Evolutionary conservation across 179 eudicot species (phyloP), one percentile per base, ranked within the genome.

Genomic region (Vitellaria paradoxa): DNA sequence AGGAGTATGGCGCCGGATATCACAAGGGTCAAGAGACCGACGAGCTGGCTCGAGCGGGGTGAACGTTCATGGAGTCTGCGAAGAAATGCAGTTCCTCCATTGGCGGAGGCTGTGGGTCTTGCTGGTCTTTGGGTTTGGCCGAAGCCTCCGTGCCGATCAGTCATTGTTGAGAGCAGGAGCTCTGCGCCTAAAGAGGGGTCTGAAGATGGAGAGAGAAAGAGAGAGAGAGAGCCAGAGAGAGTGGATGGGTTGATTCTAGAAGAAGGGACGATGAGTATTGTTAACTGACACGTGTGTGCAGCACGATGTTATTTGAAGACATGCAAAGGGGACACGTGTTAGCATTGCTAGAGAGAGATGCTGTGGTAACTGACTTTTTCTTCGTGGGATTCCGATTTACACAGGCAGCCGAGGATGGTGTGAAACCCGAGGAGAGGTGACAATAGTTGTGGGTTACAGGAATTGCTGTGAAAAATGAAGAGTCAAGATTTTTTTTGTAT

Each of bases 11-110:
- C 85, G 45, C 86, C 89, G 50, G 92, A 76, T 80, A 90, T 77
- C 9, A 83, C 63, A 9, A 93, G 87, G 64, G 97, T 82, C 10
- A 92, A 81, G 87, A 95, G 20, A 10, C 95, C 97, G 37, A 85
- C 13, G 60, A 91, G 82, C 49, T 89, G 97, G 79, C 87, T 70
- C 0, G 99, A 86, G 93, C 86, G 76, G 5, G 92, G 88, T 10
- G 88, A 79, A 26, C 83, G 80, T 7, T 81, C 80, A 17, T 88
- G 88, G 79, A 92, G 68, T 15, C 78, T 82, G 4, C 82, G 91
- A 21, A 93, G 87, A 79, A 90, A 80, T 57, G 84, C 11, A 18
- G 46, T 4, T 24, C 46, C 46, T 3, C 65, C 9, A 72, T 66
- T 15, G 79, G 65, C n/a, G 47, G 72, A 15, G 59, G 82, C 23